phyloP scores from a whole-genome alignment of 306 rosid genomes.

The Sicyos edulis region DNA sequence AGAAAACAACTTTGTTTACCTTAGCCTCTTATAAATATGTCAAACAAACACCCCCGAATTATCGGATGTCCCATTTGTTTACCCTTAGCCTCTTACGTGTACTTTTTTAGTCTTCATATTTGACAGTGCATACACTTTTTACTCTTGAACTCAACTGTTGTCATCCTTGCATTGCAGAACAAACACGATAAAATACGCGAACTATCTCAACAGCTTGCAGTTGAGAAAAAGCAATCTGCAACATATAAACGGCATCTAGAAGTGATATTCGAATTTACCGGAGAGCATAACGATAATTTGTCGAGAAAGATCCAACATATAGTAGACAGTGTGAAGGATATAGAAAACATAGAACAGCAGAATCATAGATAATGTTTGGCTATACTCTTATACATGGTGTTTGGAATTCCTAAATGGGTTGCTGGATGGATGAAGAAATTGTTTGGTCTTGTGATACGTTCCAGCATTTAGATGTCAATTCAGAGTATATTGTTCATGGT shows the following conservation, averaged over 20 bases:
- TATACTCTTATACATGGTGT: neutral
- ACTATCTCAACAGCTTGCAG: conserved; percentile 73
- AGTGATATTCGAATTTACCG: conserved; percentile 77
- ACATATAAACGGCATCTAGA: conserved; percentile 90
- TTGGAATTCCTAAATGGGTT: neutral
- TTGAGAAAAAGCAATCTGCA: conserved; percentile 81
- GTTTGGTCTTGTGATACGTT: neutral
- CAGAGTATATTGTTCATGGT: conserved; percentile 4
- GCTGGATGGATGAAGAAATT: conserved; percentile 5
- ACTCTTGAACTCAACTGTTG: neutral
- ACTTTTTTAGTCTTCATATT: no score
- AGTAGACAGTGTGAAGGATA: conserved; percentile 75
- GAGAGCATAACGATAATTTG: conserved; percentile 73
- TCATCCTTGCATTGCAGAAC: conserved; percentile 39
- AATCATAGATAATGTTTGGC: conserved; percentile 40
- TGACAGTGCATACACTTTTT: no score
- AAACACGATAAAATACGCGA: conserved; percentile 88
- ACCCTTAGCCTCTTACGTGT: neutral
- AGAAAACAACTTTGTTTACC: neutral
- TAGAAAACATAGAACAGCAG: conserved; percentile 59
- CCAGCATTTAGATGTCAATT: conserved; percentile 12
- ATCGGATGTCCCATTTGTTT: no score
- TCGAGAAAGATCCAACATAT: conserved; percentile 82
- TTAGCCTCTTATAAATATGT: neutral
- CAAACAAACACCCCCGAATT: no score